Evolutionary conservation across 2,329 filamentous ascomycete genomes (phyloP).

Genomic region (Trichoderma gracile): DNA sequence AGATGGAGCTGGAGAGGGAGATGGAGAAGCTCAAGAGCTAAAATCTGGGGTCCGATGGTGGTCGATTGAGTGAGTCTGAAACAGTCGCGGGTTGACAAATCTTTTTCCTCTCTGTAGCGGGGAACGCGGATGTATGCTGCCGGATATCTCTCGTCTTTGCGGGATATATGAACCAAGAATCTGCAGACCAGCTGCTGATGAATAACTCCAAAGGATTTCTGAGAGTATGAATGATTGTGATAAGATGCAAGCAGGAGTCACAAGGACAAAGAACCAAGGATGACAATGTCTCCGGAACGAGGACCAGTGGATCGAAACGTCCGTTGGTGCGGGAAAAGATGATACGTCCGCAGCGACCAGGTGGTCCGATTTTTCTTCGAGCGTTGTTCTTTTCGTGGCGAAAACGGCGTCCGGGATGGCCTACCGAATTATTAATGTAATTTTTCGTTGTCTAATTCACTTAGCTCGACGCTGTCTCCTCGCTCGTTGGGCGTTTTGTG

Average conservation of each 20-base stretch:
- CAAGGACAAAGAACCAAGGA: background rate
- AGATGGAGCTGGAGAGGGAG: background rate
- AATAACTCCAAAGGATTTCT: background rate
- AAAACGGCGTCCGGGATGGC: background rate
- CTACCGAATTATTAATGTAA: constrained; percentile 16
- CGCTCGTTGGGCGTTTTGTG: background rate
- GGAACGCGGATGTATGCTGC: background rate
- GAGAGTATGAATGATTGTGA: background rate
- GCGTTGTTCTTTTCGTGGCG: background rate
- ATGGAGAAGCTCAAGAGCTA: background rate
- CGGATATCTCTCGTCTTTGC: constrained; percentile 1
- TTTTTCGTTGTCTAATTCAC: background rate
- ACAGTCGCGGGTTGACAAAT: constrained; percentile 7
- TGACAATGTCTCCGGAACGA: background rate
- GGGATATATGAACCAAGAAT: constrained; percentile 6
- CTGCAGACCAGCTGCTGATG: background rate
- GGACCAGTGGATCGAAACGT: background rate
- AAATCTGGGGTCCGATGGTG: background rate
- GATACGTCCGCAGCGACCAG: background rate
- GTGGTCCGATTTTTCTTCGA: background rate
- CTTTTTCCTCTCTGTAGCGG: constrained; percentile 8
- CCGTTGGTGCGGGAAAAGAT: constrained; percentile 1
- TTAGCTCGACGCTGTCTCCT: background rate
- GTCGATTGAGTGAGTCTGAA: background rate
- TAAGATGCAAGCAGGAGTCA: constrained; percentile 3